Evolutionary conservation across 495 filamentous ascomycete genomes (phyloP), one percentile per base, ranked within the genome.

Genomic region (Annulohypoxylon nitens): DNA sequence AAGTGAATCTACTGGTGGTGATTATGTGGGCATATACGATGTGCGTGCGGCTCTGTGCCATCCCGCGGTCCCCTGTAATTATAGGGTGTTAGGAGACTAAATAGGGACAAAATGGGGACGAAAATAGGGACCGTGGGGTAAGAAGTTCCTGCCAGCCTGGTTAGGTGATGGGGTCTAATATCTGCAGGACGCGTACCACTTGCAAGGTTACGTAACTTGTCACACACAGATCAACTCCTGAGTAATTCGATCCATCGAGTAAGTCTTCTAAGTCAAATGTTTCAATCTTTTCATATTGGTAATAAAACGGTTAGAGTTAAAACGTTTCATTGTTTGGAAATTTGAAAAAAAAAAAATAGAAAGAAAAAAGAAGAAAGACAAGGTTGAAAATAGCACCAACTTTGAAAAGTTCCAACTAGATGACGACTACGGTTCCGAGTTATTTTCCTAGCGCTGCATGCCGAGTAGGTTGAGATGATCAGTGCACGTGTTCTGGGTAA

Each of bases 151-250:
- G 16, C 41, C 14, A 45, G 14, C 41, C 14, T 45, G 12, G 12
- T 45, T 45, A 45, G 41, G 41, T 39, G 36, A 9, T 39, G 36
- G 36, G 8, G 11, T 1, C 23, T 41, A 55, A 23, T 59, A 61
- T 48, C 47, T 69, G 67, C 61, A 64, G 41, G 67, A 33, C 67
- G 51, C 67, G 67, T 70, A 64, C 60, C 51, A 59, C 61, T 60
- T 58, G 39, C 53, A 51, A 23, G 41, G 54, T 65, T 70, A 65
- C 54, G 53, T 65, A 63, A 69, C 16, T 43, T 43, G 16, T 51
- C 45, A 30, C 39, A 54, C 33, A 54, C 41, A 58, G 51, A 11
- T 54, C 16, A 30, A 30, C 69, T 62, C 68, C 68, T 60, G 61
- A 61, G 33, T 36, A 14, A 57, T 37, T 57, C 33, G 12, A 43